Percentiles rank a stretch among this genome's conserved stretches.
These are phyloP conservation scores for Yamadazyma ubonensis DNA, from an alignment of 805 yeast genomes.

Conservation along the genomic window DNA sequence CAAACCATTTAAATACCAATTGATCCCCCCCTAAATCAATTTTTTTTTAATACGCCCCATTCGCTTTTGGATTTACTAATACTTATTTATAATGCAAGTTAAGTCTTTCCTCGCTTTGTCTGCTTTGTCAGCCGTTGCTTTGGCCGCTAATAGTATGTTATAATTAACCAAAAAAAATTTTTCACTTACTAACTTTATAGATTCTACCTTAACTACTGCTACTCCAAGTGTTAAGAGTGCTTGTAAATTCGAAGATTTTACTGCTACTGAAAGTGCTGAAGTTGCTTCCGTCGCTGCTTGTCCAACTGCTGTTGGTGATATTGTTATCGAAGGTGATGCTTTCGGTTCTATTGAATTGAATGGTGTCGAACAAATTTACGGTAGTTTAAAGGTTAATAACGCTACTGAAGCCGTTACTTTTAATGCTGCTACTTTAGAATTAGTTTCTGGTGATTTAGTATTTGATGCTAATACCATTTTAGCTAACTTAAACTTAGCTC, in stretches of 20 bases:
- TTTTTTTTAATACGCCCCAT: constrained; percentile 6
- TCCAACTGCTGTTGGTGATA: constrained; percentile 76
- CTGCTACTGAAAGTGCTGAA: constrained; percentile 79
- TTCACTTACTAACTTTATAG: constrained; percentile 13
- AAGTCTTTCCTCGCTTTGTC: constrained; percentile 49
- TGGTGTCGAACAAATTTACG: constrained; percentile 74
- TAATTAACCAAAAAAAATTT: neutral
- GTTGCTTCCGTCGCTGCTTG: constrained; percentile 74
- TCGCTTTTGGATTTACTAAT: constrained; percentile 1
- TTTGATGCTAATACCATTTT: constrained; percentile 66
- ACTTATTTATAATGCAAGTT: constrained; percentile 48
- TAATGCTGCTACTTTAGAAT: constrained; percentile 75
- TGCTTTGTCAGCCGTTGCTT: constrained; percentile 49
- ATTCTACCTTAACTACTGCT: constrained; percentile 48
- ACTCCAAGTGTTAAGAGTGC: constrained; percentile 58
- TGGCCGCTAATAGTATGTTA: constrained; percentile 31
- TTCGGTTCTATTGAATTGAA: constrained; percentile 65
- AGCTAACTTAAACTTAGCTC: constrained; percentile 68
- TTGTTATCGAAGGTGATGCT: constrained; percentile 60
- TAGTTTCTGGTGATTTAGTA: constrained; percentile 68
- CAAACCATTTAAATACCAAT: constrained; percentile 11
- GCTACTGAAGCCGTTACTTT: constrained; percentile 62
- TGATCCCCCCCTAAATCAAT: constrained; percentile 4
- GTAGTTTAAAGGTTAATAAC: constrained; percentile 66
- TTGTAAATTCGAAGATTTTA: constrained; percentile 62